Percentiles rank a stretch among this genome's conserved stretches.
These are phyloP conservation scores for Novakomyces olei DNA, from an alignment of 805 yeast genomes.

Conservation along the genomic window DNA sequence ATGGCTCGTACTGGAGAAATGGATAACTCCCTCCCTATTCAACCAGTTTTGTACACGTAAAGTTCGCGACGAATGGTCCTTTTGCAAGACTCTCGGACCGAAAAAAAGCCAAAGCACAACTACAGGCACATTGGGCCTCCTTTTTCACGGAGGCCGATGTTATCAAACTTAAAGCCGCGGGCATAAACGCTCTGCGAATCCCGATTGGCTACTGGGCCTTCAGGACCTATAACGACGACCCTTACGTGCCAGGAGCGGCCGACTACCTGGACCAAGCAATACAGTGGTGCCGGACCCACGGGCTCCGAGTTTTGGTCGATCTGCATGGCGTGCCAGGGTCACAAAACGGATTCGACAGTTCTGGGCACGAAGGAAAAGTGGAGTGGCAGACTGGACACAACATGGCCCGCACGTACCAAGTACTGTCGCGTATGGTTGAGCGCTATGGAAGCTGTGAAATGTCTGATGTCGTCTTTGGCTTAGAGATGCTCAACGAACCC, in stretches of 20 bases:
- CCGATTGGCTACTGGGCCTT: constrained; percentile 89
- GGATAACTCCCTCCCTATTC: constrained; percentile 31
- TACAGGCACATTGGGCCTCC: constrained; percentile 52
- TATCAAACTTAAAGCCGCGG: constrained; percentile 29
- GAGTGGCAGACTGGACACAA: constrained; percentile 34
- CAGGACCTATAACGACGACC: constrained; percentile 35
- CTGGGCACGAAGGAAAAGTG: constrained; percentile 51
- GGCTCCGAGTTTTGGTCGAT: constrained; percentile 69
- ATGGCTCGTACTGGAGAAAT: constrained; percentile 57
- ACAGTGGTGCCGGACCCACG: constrained; percentile 42
- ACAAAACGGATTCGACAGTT: constrained; percentile 89
- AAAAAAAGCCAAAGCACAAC: constrained; percentile 28
- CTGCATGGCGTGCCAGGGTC: constrained; percentile 94
- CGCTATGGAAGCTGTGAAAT: constrained; percentile 43
- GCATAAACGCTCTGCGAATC: constrained; percentile 67
- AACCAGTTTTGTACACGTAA: no score
- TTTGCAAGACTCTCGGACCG: constrained; percentile 35
- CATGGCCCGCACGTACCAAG: constrained; percentile 31
- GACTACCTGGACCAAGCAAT: constrained; percentile 54
- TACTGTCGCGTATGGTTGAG: constrained; percentile 30
- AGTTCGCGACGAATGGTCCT: constrained; percentile 57
- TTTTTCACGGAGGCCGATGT: constrained; percentile 61
- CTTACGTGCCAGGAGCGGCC: constrained; percentile 69
- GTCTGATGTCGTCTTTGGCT: constrained; percentile 55
- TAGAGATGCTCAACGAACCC: constrained; percentile 79